Percentiles rank a stretch among this genome's conserved stretches.
Conservation (phyloP, 2,329 filamentous ascomycete species). For the Colletotrichum sp. region DNA sequence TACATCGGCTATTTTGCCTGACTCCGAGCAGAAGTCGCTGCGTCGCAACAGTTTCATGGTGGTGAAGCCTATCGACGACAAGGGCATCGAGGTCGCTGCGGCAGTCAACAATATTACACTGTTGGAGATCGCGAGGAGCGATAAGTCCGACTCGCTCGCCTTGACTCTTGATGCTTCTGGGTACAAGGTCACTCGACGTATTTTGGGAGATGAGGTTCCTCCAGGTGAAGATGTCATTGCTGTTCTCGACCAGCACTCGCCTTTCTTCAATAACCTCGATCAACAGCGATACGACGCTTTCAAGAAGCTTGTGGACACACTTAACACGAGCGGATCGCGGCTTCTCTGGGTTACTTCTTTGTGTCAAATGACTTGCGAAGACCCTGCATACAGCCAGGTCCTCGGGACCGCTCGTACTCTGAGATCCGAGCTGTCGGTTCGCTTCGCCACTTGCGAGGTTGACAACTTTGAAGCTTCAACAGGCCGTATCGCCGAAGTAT, state of each 20-base stretch:
- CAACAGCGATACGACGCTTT: conserved; percentile 11
- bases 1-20: background rate
- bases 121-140: background rate
- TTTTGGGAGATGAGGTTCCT: background rate
- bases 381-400: conserved; percentile 29
- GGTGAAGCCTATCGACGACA: background rate
- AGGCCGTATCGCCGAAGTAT: background rate
- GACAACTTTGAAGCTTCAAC: conserved; percentile 5
- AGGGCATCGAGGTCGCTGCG: background rate
- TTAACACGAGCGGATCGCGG: background rate
- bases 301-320: conserved; percentile 17
- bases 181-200: background rate
- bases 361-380: conserved; percentile 25
- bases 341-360: conserved; percentile 37
- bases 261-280: conserved; percentile 31
- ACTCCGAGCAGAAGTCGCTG: background rate
- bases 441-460: conserved; percentile 35
- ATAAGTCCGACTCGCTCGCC: background rate
- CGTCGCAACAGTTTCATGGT: background rate
- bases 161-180: background rate
- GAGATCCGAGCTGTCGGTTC: conserved; percentile 28
- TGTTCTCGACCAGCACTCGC: conserved; percentile 27
- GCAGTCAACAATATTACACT: background rate
- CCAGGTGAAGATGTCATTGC: conserved; percentile 29
- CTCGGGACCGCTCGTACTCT: conserved; percentile 32